A percentile compares a stretch with the other conserved stretches of the same genome.
phyloP scores from a whole-genome alignment of 2,329 filamentous ascomycete genomes.

The Phyllosticta citribraziliensis region DNA sequence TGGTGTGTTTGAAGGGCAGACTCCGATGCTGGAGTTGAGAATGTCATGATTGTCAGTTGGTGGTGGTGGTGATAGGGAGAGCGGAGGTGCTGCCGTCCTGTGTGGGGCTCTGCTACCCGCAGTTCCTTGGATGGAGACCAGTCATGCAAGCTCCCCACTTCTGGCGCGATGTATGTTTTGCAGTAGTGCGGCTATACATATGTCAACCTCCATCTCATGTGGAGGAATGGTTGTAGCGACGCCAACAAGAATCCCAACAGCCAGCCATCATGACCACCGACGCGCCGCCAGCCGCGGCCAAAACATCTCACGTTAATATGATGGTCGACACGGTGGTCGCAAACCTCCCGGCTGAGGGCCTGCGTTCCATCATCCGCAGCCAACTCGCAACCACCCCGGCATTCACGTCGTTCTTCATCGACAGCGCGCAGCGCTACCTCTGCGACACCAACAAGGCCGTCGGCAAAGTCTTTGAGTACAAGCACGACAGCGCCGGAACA shows the following conservation, averaged over 20 bases:
- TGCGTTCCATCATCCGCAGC: slow-evolving; percentile 30
- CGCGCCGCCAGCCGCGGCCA: neutral
- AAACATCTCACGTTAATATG: slow-evolving; percentile 36
- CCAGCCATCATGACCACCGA: neutral
- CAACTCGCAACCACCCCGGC: slow-evolving; percentile 19
- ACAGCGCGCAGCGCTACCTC: slow-evolving; percentile 21
- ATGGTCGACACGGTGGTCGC: slow-evolving; percentile 39
- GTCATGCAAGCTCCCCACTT: neutral
- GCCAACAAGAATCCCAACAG: neutral
- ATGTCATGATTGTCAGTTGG: neutral
- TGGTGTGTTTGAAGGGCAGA: neutral
- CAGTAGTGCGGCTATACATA: neutral
- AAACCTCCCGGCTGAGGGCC: slow-evolving; percentile 32
- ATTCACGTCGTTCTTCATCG: slow-evolving; percentile 26
- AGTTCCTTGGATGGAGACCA: neutral
- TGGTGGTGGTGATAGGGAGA: neutral
- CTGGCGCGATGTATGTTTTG: neutral
- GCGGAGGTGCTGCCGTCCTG: slow-evolving; percentile 20
- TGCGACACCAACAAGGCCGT: slow-evolving; percentile 6
- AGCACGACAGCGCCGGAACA: neutral
- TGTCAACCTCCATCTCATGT: neutral
- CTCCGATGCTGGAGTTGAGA: neutral
- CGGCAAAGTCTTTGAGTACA: neutral
- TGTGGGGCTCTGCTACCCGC: neutral
- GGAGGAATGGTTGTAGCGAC: neutral